Evolutionary conservation across 2,329 filamentous ascomycete species (phyloP).

Genomic region (Pleochaeta shiraiana): DNA sequence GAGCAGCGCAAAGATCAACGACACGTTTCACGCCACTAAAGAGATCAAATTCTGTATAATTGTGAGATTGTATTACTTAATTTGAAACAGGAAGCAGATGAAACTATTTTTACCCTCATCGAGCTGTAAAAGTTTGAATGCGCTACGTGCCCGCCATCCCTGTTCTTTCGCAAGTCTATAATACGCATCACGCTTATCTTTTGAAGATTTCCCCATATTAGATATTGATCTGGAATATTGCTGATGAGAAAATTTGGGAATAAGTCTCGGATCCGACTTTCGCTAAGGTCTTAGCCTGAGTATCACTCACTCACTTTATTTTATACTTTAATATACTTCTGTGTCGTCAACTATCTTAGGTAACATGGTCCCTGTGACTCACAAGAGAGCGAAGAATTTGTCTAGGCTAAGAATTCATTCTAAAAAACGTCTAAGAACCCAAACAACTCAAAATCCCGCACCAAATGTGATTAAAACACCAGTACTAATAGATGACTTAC

Average conservation of each 20-base stretch:
- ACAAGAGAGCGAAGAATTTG: too few species aligned
- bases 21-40: conserved; percentile 81
- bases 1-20: conserved; percentile 87
- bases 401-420: too few species aligned
- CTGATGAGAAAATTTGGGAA: too few species aligned
- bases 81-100: too few species aligned
- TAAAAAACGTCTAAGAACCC: conserved; percentile 15
- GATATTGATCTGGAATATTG: too few species aligned
- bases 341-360: too few species aligned
- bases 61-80: too few species aligned
- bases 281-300: too few species aligned
- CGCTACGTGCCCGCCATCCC: conserved; percentile 89
- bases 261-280: too few species aligned
- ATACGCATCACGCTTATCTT: conserved; percentile 96
- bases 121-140: conserved; percentile 91
- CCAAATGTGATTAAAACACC: conserved; percentile 18
- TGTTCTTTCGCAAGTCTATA: conserved; percentile 97
- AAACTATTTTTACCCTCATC: conserved; percentile 38
- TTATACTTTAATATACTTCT: too few species aligned
- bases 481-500: conserved; percentile 26
- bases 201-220: conserved; percentile 98
- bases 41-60: conserved; percentile 59
- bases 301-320: too few species aligned
- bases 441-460: conserved; percentile 10
- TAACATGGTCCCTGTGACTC: too few species aligned